Base-by-base conservation (phyloP, 768 basidiomycete genomes). In the Coprinopsis cinerea region DNA sequence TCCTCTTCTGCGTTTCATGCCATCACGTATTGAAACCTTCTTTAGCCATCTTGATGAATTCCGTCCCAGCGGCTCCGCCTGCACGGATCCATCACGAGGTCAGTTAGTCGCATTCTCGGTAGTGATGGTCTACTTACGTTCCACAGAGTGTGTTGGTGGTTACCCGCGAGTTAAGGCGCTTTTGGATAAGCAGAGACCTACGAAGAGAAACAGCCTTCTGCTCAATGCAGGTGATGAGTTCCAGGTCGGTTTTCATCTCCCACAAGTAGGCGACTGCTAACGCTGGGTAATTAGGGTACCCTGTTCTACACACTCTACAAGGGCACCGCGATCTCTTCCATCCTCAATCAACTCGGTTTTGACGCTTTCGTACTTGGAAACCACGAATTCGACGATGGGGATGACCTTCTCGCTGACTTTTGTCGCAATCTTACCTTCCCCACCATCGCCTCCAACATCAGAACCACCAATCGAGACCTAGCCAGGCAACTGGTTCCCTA, bases 181-280 rank as follows among this genome's bases (percentile, higher is more conserved):
- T 24, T 59, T 74, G 41, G 62, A 71, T 26, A 55, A 59, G 40
- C 57, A 63, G 2, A 57, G 72, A 25, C 57, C 57, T 4, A 56
- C 52, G 9, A 64, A 62, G 24, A 56, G 63, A 20, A 67, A 75
- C 57, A 67, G 65, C 6, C 51, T 76, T 2, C 66, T 75, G 51
- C 54, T 75, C 41, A 72, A 75, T 56, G 67, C 69, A 40, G 75
- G 75, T 4, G 74, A 76, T 53, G 74, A 76, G 55, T 75, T 74
- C 55, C 74, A 72, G 60, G 71, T 63, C 41, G 18, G 49, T 23
- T 9, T 11, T 45, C 41, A 43, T 5, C 9, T 26, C 36, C 6
- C 17, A 17, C 17, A 39, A 9, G 11, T 18, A 39, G n/a, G n/a
- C n/a, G n/a, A n/a, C n/a, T n/a, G n/a, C n/a, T n/a, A n/a, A n/a